Percentiles rank a stretch among this genome's conserved stretches.
Evolutionary conservation across 805 yeast species (phyloP).

Genomic region (Huiozyma naganishii): DNA sequence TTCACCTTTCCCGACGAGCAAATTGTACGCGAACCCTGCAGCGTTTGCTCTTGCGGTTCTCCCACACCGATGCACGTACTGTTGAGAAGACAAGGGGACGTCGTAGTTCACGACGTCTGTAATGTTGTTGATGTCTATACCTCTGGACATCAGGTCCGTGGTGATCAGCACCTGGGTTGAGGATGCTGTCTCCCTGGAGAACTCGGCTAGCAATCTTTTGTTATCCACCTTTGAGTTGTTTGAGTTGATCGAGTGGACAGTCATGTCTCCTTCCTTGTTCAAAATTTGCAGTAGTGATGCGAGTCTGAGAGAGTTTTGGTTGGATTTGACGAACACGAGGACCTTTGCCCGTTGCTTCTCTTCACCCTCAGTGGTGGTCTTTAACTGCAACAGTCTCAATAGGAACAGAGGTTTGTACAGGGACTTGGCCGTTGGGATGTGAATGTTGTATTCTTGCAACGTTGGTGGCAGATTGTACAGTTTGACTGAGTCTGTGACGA

Average conservation of each 20-base stretch:
- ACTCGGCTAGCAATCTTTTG: conserved; percentile 45
- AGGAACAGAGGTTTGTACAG: conserved; percentile 65
- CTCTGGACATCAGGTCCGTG: conserved; percentile 93
- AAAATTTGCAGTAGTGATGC: conserved; percentile 37
- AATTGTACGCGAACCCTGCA: conserved; percentile 60
- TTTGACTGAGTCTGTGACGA: conserved; percentile 55
- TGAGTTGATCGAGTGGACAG: conserved; percentile 45
- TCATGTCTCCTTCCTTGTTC: conserved; percentile 4
- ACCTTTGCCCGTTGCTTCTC: conserved; percentile 5
- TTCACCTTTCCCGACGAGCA: conserved; percentile 74
- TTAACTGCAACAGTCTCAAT: conserved; percentile 41
- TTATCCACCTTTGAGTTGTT: conserved; percentile 44
- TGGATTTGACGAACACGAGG: conserved; percentile 31
- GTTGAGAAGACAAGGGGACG: conserved; percentile 77
- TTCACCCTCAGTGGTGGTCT: not conserved
- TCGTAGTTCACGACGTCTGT: conserved; percentile 81
- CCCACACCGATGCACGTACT: conserved; percentile 92
- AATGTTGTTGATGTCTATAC: conserved; percentile 69
- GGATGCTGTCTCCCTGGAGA: conserved; percentile 38
- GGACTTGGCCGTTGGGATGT: conserved; percentile 31
- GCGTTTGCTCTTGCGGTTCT: conserved; percentile 93
- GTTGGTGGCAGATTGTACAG: conserved; percentile 50
- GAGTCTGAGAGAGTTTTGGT: conserved; percentile 79
- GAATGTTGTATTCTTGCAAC: conserved; percentile 35
- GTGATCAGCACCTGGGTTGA: conserved; percentile 40